Percentiles rank a stretch among this genome's conserved stretches.
phyloP scores from a whole-genome alignment of 73 alveolate genomes.

The Symbiodinium natans region DNA sequence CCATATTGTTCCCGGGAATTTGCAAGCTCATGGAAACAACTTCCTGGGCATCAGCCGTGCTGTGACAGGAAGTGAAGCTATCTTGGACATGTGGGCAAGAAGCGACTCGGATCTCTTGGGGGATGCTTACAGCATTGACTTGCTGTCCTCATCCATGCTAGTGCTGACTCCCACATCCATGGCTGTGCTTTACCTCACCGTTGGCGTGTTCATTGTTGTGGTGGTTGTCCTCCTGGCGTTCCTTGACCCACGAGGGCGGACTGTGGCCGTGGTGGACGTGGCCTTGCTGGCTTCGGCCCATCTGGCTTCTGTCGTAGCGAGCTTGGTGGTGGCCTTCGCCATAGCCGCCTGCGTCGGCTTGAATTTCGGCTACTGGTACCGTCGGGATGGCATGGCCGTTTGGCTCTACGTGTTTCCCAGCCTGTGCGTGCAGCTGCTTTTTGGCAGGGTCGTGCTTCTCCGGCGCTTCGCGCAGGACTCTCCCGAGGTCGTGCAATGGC shows the following conservation, averaged over 20 bases:
- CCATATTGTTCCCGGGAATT: neutral
- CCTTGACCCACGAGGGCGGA: neutral
- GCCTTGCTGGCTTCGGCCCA: neutral
- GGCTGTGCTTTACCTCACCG: neutral
- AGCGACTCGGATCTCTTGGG: slow-evolving; percentile 33
- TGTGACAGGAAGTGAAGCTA: slow-evolving; percentile 27
- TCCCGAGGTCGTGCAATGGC: slow-evolving; percentile 1
- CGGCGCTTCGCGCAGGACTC: neutral
- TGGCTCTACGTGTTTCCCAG: slow-evolving; percentile 45
- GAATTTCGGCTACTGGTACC: slow-evolving; percentile 48
- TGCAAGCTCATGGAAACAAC: slow-evolving; percentile 54
- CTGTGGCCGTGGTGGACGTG: neutral
- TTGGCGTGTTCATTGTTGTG: neutral
- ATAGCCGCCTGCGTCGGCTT: neutral
- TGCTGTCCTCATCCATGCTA: slow-evolving; percentile 49
- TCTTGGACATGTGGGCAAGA: slow-evolving; percentile 35
- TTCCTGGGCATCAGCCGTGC: slow-evolving; percentile 40
- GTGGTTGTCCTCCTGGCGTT: neutral
- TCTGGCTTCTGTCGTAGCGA: neutral
- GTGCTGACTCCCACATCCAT: slow-evolving; percentile 35
- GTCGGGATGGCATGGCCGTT: slow-evolving; percentile 54
- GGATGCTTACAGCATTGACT: slow-evolving; percentile 35
- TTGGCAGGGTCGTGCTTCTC: slow-evolving; percentile 8
- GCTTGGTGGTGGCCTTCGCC: neutral
- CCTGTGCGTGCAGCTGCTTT: neutral